phyloP scores from a whole-genome alignment of 2,329 filamentous ascomycete species.

The Alternaria sp. region DNA sequence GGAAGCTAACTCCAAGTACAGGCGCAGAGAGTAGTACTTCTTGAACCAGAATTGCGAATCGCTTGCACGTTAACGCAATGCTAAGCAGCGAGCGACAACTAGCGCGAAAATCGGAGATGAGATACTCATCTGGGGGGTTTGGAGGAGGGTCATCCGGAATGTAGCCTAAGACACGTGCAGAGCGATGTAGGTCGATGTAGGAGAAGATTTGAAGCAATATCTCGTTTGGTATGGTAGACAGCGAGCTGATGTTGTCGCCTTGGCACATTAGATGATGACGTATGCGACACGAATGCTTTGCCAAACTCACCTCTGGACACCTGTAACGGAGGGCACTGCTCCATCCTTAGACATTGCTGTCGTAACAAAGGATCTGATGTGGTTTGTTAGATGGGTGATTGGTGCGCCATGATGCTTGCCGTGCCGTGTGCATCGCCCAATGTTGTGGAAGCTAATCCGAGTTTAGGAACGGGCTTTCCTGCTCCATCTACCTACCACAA shows the following conservation, averaged over 20 bases:
- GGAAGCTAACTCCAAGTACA: slow-evolving; percentile 8
- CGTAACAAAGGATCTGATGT: neutral
- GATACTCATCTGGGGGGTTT: slow-evolving; percentile 9
- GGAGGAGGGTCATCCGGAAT: slow-evolving; percentile 24
- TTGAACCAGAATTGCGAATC: slow-evolving; percentile 19
- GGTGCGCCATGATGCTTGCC: neutral
- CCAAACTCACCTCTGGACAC: neutral
- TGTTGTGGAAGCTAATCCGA: neutral
- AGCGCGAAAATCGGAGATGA: slow-evolving; percentile 18
- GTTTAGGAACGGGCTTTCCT: neutral
- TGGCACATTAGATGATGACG: slow-evolving; percentile 6
- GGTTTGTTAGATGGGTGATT: neutral
- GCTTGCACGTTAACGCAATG: slow-evolving; percentile 25
- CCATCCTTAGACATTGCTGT: neutral
- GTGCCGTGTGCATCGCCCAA: neutral
- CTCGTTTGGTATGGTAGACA: slow-evolving; percentile 22
- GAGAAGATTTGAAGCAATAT: slow-evolving; percentile 25
- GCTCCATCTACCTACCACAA: neutral
- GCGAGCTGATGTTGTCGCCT: slow-evolving; percentile 4
- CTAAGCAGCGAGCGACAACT: slow-evolving; percentile 10
- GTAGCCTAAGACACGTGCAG: slow-evolving; percentile 23
- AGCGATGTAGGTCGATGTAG: slow-evolving; percentile 16
- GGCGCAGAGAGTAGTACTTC: slow-evolving; percentile 16
- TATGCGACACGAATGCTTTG: neutral
- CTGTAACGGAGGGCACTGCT: neutral